Conservation (phyloP, 2,329 filamentous ascomycete species). For the Talaromyces rugulosus region DNA sequence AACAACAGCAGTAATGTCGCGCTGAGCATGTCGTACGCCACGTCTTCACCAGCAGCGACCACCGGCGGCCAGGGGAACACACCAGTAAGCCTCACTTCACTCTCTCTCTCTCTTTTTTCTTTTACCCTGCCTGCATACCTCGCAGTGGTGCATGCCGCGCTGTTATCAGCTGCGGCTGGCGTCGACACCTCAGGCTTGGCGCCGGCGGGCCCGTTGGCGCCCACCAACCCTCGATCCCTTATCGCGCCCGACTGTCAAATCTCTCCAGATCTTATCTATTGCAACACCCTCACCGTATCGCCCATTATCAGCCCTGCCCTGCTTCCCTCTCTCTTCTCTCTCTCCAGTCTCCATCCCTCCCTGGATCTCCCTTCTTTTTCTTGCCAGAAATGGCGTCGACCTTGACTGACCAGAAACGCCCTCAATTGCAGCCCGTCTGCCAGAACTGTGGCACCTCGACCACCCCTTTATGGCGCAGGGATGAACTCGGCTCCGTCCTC, state of each 20-base stretch:
- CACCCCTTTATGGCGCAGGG: slow-evolving; percentile 93
- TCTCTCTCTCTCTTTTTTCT: slow-evolving; percentile 20
- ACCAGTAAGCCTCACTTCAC: slow-evolving; percentile 34
- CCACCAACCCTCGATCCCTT: slow-evolving; percentile 26
- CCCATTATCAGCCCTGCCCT: slow-evolving; percentile 22
- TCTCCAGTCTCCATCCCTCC: slow-evolving; percentile 12
- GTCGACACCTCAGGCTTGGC: slow-evolving; percentile 29
- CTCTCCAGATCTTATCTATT: slow-evolving; percentile 41
- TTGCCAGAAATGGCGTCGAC: slow-evolving; percentile 38
- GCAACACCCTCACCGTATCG: slow-evolving; percentile 29
- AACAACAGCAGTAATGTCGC: slow-evolving; percentile 45
- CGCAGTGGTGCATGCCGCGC: slow-evolving; percentile 9
- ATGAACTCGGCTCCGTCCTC: slow-evolving; percentile 90
- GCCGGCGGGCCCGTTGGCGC: slow-evolving; percentile 13
- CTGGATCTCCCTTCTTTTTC: not conserved
- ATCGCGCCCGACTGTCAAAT: slow-evolving; percentile 41
- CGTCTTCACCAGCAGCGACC: slow-evolving; percentile 61
- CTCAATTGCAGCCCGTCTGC: slow-evolving; percentile 83
- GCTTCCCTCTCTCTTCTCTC: slow-evolving; percentile 18
- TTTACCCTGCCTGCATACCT: not conserved
- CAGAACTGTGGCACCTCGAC: slow-evolving; percentile 95
- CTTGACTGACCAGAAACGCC: slow-evolving; percentile 47
- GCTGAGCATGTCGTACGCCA: slow-evolving; percentile 59
- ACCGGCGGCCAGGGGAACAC: slow-evolving; percentile 57
- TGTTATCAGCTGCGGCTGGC: slow-evolving; percentile 27